Evolutionary conservation across 805 yeast genomes (phyloP), one percentile per base, ranked within the genome.

Genomic region (Priceomyces castillae): DNA sequence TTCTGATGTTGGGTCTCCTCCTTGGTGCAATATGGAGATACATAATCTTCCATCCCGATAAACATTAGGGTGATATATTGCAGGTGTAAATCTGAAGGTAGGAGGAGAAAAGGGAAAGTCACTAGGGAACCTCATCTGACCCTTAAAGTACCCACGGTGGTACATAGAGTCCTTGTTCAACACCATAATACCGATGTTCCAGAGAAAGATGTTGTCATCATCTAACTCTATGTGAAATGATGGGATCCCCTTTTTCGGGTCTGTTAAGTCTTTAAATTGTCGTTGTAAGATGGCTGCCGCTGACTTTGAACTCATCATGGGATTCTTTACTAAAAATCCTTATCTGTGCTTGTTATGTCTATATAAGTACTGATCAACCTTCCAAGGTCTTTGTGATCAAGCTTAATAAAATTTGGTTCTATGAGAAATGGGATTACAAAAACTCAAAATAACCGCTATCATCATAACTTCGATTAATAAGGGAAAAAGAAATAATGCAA

Each of bases 51-150:
- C 98, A 65, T 90, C 97, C 47, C 88, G 78, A 67, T 92, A 92
- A 43, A 92, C 95, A 62, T 92, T 92, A 19, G 98, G 98, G 59
- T 92, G 98, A 68, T 82, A 90, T 53, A 92, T 87, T 34, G 96
- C 84, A 11, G 97, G 96, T 6, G 92, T 84, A 73, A 92, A 92
- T 54, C 95, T 75, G 70, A 90, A 92, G 30, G 85, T 80, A 34
- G 98, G 99, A 22, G 99, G 99, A 17, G 87, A 73, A 60, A 80
- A 92, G 3, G 98, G 99, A 67, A 84, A 92, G 64, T 90, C 96
- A 17, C 73, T 67, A 4, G 98, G 98, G 67, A 92, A 92, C 53
- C 84, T 77, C 96, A 92, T 88, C 61, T 88, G 95, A 17, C 96
- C 96, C 59, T 82, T 87, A 69, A 92, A 86, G 65, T 86, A 92